Percentiles rank a stretch among this genome's conserved stretches.
phyloP scores from a whole-genome alignment of 805 yeast species.

The Starmerella cellae region DNA sequence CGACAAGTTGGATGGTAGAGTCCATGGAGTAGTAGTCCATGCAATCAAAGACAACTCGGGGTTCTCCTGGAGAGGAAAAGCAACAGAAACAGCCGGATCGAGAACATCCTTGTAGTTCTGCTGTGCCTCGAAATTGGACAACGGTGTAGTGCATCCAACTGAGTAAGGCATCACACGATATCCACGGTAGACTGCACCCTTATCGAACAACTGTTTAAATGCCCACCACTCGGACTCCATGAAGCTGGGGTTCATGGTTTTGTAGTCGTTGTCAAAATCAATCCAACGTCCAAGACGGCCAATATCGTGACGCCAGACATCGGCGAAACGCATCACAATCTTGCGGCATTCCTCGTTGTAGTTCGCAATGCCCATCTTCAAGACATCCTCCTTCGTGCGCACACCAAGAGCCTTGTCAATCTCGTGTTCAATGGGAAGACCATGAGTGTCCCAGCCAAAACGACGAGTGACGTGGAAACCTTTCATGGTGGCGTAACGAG shows the following conservation, averaged over 20 bases:
- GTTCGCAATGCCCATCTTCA: conserved; percentile 84
- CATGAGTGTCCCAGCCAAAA: conserved; percentile 99
- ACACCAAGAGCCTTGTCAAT: conserved; percentile 95
- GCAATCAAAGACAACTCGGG: conserved; percentile 79
- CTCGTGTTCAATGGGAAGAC: conserved; percentile 95
- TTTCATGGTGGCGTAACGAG: conserved; percentile 95
- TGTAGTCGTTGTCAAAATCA: conserved; percentile 96
- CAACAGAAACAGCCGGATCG: conserved; percentile 92
- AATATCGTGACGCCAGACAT: conserved; percentile 85
- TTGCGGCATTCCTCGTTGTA: conserved; percentile 91
- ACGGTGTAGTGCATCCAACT: conserved; percentile 91
- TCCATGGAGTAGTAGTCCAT: conserved; percentile 99
- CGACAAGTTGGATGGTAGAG: conserved; percentile 86
- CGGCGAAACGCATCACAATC: conserved; percentile 94
- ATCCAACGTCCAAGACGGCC: conserved; percentile 98
- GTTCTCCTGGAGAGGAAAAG: conserved; percentile 68
- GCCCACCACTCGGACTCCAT: conserved; percentile 99
- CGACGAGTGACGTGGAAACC: conserved; percentile 93
- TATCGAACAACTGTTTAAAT: conserved; percentile 73
- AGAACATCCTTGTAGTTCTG: conserved; percentile 93
- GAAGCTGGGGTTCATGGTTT: conserved; percentile 85
- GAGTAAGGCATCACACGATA: conserved; percentile 98
- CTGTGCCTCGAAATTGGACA: conserved; percentile 96
- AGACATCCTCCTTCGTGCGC: conserved; percentile 85
- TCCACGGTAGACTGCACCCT: conserved; percentile 86